Percentiles rank a stretch among this genome's conserved stretches.
Evolutionary conservation across 805 yeast species (phyloP).

Genomic region (Suhomyces tanzawaensis): DNA sequence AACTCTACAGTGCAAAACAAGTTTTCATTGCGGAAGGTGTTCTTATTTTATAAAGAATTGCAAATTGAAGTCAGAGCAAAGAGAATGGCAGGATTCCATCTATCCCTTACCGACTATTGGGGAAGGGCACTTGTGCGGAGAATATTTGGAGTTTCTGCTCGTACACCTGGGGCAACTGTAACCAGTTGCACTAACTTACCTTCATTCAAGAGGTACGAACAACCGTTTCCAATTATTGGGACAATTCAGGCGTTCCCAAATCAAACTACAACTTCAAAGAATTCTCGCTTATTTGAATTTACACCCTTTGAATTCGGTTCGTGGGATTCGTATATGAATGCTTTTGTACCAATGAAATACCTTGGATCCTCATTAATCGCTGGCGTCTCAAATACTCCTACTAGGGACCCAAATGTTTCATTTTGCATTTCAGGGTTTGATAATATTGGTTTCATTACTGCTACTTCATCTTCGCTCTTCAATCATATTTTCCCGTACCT

Average conservation of each 20-base stretch:
- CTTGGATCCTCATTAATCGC: conserved; percentile 48
- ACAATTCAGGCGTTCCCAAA: conserved; percentile 41
- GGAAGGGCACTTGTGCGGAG: conserved; percentile 57
- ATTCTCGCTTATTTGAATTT: conserved; percentile 54
- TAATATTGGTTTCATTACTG: conserved; percentile 58
- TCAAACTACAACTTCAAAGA: conserved; percentile 21
- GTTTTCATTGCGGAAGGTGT: conserved; percentile 16
- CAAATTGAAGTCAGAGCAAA: conserved; percentile 54
- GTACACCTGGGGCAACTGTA: conserved; percentile 38
- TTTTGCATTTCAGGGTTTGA: conserved; percentile 55
- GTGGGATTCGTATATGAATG: conserved; percentile 50
- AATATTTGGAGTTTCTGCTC: conserved; percentile 37
- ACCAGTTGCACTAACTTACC: conserved; percentile 30
- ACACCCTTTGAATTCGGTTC: conserved; percentile 69
- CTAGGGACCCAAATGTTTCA: conserved; percentile 21
- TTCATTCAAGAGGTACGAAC: conserved; percentile 37
- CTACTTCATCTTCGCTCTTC: conserved; percentile 63
- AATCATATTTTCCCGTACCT: conserved; percentile 51
- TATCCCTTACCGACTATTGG: conserved; percentile 68
- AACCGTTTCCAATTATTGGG: conserved; percentile 51
- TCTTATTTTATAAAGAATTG: conserved; percentile 50
- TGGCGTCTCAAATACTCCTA: conserved; percentile 37
- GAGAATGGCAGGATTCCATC: conserved; percentile 49
- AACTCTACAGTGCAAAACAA: background rate
- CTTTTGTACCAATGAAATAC: conserved; percentile 50